These are phyloP conservation scores for Phytophthora sp. DNA, from an alignment of 352 stramenopile species.

Conservation along the genomic window DNA sequence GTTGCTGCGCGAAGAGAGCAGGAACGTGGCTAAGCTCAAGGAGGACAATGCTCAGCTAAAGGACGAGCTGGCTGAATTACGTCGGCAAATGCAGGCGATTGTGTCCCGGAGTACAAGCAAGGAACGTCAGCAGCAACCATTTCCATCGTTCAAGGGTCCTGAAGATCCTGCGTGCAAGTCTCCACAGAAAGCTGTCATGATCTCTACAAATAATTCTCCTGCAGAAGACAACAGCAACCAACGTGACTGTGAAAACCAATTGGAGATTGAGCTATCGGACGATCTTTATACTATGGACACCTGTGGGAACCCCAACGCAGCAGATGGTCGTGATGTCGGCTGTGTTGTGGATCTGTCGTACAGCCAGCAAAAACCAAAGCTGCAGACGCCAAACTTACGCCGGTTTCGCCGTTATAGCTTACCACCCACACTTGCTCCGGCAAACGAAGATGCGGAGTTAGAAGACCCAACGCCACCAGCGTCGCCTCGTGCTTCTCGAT, in stretches of 20 bases:
- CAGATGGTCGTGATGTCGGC: constrained; percentile 34
- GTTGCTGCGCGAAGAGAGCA: constrained; percentile 64
- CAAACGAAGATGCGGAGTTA: constrained; percentile 29
- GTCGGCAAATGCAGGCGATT: constrained; percentile 63
- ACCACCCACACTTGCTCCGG: constrained; percentile 28
- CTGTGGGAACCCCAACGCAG: constrained; percentile 48
- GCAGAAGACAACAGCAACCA: constrained; percentile 30
- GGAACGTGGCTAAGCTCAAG: constrained; percentile 76
- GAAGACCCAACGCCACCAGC: constrained; percentile 25
- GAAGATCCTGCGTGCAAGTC: constrained; percentile 20
- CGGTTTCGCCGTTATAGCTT: constrained; percentile 33
- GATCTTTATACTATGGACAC: constrained; percentile 25
- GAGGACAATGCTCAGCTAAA: constrained; percentile 80
- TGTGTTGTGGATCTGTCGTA: constrained; percentile 37
- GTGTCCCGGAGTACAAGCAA: constrained; percentile 30
- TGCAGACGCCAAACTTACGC: constrained; percentile 46
- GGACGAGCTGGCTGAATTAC: constrained; percentile 61
- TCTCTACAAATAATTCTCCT: constrained; percentile 8
- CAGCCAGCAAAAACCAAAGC: constrained; percentile 42
- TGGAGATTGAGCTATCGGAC: constrained; percentile 33
- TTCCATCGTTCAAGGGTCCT: constrained; percentile 15
- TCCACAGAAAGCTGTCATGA: constrained; percentile 28
- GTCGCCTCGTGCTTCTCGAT: constrained; percentile 36
- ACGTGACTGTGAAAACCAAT: constrained; percentile 36
- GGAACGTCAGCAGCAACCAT: constrained; percentile 21